Conservation (phyloP, 2,329 filamentous ascomycete species). For the Boeremia exigua region DNA sequence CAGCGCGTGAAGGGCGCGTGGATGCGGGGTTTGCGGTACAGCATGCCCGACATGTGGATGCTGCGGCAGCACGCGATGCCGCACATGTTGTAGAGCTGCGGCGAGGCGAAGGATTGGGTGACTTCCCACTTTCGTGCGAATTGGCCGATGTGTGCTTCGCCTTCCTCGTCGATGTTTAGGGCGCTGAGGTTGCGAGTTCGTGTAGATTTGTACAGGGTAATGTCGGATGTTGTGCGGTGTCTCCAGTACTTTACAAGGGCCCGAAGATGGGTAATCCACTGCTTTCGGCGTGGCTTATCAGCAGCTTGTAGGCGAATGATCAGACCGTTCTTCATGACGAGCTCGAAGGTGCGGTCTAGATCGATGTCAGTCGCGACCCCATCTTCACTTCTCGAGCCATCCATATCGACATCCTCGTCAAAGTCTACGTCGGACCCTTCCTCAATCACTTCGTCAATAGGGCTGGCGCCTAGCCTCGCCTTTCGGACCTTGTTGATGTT, state of each 20-base stretch:
- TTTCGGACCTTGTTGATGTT: conserved; percentile 64
- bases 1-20: conserved; percentile 67
- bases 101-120: conserved; percentile 66
- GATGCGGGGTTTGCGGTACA: conserved; percentile 69
- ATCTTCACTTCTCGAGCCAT: conserved; percentile 58
- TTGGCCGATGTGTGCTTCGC: conserved; percentile 69
- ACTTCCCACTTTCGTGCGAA: conserved; percentile 74
- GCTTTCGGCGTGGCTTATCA: conserved; percentile 61
- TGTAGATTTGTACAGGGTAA: conserved; percentile 62
- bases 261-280: conserved; percentile 67
- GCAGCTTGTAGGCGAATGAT: conserved; percentile 66
- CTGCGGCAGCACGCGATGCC: conserved; percentile 67
- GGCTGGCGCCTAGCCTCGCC: conserved; percentile 57
- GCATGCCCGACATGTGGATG: conserved; percentile 65
- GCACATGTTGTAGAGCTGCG: conserved; percentile 71
- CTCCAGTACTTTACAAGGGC: conserved; percentile 68
- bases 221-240: conserved; percentile 61
- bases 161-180: conserved; percentile 69
- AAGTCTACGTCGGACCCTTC: conserved; percentile 63
- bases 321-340: conserved; percentile 66
- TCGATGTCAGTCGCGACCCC: conserved; percentile 61
- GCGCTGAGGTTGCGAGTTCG: conserved; percentile 64
- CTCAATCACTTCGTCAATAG: conserved; percentile 61
- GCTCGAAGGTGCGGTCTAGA: conserved; percentile 65
- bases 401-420: conserved; percentile 51